Evolutionary conservation across 176 grass and related monocot genomes (phyloP).

Genomic region (Hsuehochloa calcarea): DNA sequence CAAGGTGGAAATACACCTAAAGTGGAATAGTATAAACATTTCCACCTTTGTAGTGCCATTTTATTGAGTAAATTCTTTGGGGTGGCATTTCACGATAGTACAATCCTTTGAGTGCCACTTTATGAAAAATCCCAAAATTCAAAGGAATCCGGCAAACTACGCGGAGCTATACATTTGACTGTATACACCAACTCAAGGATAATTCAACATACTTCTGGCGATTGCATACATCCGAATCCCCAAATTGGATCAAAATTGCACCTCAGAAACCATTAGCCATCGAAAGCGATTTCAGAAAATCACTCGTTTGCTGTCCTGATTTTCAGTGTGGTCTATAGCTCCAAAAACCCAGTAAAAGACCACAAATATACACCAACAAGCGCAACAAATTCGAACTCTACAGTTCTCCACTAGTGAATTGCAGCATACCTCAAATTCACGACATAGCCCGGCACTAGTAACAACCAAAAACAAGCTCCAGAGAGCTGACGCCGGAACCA

Average conservation of each 20-base stretch:
- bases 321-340: background rate
- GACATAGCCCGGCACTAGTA: background rate
- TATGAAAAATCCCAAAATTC: background rate
- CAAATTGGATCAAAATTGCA: constrained; percentile 10
- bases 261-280: background rate
- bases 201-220: background rate
- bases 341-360: background rate
- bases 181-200: background rate
- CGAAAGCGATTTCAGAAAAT: background rate
- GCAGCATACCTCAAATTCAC: background rate
- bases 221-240: background rate
- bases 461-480: background rate
- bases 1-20: background rate
- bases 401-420: background rate
- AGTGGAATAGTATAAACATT: background rate
- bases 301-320: background rate
- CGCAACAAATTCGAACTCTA: background rate
- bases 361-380: background rate
- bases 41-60: background rate
- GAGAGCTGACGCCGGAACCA: background rate
- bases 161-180: background rate
- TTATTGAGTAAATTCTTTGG: background rate
- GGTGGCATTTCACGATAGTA: background rate
- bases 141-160: background rate
- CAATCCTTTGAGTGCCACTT: background rate